phyloP scores from a whole-genome alignment of 495 filamentous ascomycete genomes.

The Penicillium silybi region DNA sequence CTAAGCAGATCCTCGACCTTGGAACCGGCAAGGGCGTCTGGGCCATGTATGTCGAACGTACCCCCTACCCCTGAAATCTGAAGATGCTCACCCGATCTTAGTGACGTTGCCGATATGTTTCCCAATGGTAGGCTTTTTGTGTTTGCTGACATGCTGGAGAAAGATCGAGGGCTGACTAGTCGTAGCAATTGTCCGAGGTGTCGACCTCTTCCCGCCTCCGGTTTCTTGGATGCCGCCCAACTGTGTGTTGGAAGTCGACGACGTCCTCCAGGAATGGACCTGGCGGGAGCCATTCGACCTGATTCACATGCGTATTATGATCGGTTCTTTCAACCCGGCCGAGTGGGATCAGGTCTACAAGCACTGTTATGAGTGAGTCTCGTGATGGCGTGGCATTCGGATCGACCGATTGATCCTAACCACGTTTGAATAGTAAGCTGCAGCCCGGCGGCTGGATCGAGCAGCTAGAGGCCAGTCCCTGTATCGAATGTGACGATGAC shows the following conservation, averaged over 20 bases:
- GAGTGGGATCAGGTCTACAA: constrained; percentile 25
- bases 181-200: constrained; percentile 15
- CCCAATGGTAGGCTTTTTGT: not conserved
- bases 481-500: constrained; percentile 38
- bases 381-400: not conserved
- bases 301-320: constrained; percentile 24
- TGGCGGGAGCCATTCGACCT: constrained; percentile 22
- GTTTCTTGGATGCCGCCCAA: constrained; percentile 30
- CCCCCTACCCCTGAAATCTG: not conserved
- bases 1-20: not conserved
- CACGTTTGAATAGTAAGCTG: constrained; percentile 6
- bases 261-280: constrained; percentile 25
- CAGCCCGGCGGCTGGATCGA: constrained; percentile 53
- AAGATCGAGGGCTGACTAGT: not conserved
- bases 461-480: constrained; percentile 40
- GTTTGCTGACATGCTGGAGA: not conserved
- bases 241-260: constrained; percentile 26
- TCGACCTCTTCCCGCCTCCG: constrained; percentile 18
- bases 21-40: constrained; percentile 3
- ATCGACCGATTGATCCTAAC: not conserved
- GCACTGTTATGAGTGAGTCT: constrained; percentile 21
- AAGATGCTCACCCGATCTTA: not conserved
- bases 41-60: not conserved
- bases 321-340: constrained; percentile 10
- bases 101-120: constrained; percentile 3